Percentiles rank a stretch among this genome's conserved stretches.
These are phyloP conservation scores for Chlorella variabilis DNA, from an alignment of 163 green algal species.

Conservation along the genomic window DNA sequence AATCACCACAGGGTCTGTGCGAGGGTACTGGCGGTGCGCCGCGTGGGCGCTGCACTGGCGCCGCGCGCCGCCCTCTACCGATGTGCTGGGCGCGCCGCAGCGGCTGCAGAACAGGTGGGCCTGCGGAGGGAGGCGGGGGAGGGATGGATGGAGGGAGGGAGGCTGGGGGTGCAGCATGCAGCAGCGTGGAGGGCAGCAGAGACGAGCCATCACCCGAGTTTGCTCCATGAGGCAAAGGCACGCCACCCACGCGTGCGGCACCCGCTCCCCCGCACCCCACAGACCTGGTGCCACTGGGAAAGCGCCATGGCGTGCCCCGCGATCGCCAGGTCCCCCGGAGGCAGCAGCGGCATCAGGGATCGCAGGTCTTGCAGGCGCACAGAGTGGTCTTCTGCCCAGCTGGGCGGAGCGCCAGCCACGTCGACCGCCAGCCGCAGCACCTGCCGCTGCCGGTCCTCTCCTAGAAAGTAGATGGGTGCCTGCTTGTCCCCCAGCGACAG, in stretches of 20 bases:
- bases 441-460: slow-evolving; percentile 1
- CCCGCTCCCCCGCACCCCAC: too few species aligned
- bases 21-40: slow-evolving; percentile 77
- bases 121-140: slow-evolving; percentile 43
- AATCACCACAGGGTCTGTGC: slow-evolving; percentile 86
- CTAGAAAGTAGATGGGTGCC: slow-evolving; percentile 12
- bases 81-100: slow-evolving; percentile 67
- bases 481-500: not conserved
- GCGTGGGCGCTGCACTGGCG: slow-evolving; percentile 65
- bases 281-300: slow-evolving; percentile 82
- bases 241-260: too few species aligned
- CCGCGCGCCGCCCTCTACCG: slow-evolving; percentile 67
- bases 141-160: not conserved
- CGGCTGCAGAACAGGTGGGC: slow-evolving; percentile 74
- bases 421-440: slow-evolving; percentile 21
- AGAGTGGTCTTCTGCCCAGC: not conserved
- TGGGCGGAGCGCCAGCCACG: not conserved
- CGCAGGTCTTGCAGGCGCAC: slow-evolving; percentile 62
- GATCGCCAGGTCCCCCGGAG: slow-evolving; percentile 66
- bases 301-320: slow-evolving; percentile 83
- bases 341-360: slow-evolving; percentile 65
- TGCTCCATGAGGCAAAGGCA: too few species aligned
- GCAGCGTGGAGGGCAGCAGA: too few species aligned
- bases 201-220: too few species aligned
- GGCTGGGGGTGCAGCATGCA: too few species aligned